These are phyloP conservation scores for Chlorella variabilis DNA, from an alignment of 163 green algal species.

Conservation along the genomic window DNA sequence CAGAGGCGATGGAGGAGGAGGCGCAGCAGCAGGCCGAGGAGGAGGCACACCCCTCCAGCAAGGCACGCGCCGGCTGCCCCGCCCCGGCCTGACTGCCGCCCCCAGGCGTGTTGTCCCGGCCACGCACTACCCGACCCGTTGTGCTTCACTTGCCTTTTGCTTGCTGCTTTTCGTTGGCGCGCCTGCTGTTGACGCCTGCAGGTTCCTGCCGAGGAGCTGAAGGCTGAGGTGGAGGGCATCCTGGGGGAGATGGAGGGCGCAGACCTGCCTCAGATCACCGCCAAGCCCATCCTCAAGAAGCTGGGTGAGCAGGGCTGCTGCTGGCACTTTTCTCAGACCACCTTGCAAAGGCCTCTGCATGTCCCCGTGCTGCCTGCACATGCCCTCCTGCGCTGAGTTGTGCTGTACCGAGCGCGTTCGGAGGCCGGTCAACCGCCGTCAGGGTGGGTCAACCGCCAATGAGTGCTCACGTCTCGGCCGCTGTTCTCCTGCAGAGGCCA, in stretches of 20 bases:
- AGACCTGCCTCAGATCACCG: slow-evolving; percentile 20
- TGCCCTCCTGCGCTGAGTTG: not conserved
- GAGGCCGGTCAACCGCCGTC: no score
- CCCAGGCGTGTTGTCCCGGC: no score
- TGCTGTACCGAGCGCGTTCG: no score
- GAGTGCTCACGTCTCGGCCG: no score
- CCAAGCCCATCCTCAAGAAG: slow-evolving; percentile 23
- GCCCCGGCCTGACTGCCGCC: no score
- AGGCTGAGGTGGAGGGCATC: not conserved
- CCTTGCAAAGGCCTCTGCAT: no score
- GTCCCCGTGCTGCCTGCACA: not conserved
- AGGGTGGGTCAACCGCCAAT: no score
- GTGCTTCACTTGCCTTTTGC: not conserved
- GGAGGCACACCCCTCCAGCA: not conserved
- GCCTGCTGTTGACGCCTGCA: not conserved
- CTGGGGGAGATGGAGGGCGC: not conserved
- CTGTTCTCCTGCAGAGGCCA: slow-evolving; percentile 17
- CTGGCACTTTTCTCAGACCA: no score
- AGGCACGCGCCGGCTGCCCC: not conserved
- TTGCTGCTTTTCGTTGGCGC: not conserved
- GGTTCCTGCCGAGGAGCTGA: slow-evolving; percentile 20
- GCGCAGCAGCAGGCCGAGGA: not conserved
- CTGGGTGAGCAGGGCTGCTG: slow-evolving; percentile 10
- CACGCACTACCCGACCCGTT: no score
- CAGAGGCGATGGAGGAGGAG: slow-evolving; percentile 14